These are phyloP conservation scores for Spathaspora sp. DNA, from an alignment of 1,139 yeast genomes.

Conservation along the genomic window DNA sequence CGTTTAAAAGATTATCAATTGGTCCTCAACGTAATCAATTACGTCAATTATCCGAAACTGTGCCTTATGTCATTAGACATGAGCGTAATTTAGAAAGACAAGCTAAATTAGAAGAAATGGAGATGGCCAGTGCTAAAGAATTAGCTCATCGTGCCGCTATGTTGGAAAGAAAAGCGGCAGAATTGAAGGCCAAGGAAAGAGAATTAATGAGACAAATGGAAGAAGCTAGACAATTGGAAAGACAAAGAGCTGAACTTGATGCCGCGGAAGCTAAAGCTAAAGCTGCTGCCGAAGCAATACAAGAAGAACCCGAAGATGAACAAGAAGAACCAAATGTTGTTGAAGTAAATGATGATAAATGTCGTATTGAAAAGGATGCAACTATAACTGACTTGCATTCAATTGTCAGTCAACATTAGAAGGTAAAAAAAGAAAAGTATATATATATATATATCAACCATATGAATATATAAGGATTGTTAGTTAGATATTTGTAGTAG, in stretches of 20 bases:
- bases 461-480: neutral
- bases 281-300: neutral
- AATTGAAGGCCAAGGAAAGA: slow-evolving; percentile 65
- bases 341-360: slow-evolving; percentile 5
- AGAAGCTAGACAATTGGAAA: slow-evolving; percentile 11
- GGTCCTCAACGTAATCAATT: slow-evolving; percentile 66
- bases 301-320: slow-evolving; percentile 8
- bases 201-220: slow-evolving; percentile 44
- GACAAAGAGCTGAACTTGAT: slow-evolving; percentile 6
- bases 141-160: slow-evolving; percentile 72
- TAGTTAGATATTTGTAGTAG: neutral
- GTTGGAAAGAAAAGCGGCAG: slow-evolving; percentile 73
- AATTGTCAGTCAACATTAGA: slow-evolving; percentile 20
- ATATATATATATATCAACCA: too few species aligned
- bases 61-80: slow-evolving; percentile 76
- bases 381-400: slow-evolving; percentile 57
- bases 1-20: slow-evolving; percentile 57
- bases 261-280: slow-evolving; percentile 6
- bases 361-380: slow-evolving; percentile 39
- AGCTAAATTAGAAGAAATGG: slow-evolving; percentile 74
- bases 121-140: slow-evolving; percentile 73
- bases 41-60: slow-evolving; percentile 77
- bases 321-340: slow-evolving; percentile 4
- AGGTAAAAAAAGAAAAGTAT: neutral
- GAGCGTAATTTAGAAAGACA: slow-evolving; percentile 74